A percentile compares a stretch with the other conserved stretches of the same genome.
Conservation (phyloP, 1,284 basidiomycete species). For the Puccinia sorghi region DNA sequence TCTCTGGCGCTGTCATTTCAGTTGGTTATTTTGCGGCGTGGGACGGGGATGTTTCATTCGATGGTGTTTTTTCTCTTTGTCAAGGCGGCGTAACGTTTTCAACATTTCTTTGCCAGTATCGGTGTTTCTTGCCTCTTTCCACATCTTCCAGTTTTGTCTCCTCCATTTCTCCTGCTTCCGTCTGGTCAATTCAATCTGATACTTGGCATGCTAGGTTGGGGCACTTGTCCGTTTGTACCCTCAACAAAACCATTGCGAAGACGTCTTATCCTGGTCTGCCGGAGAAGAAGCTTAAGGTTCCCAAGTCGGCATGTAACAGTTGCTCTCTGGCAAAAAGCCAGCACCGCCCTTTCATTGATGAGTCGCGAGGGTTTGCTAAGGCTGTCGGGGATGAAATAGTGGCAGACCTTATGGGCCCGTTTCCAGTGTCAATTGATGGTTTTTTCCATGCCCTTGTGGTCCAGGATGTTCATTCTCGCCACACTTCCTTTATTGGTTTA, state of each 20-base stretch:
- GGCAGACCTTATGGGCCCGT: neutral
- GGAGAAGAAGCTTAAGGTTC: neutral
- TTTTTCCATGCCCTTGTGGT: neutral
- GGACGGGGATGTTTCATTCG: neutral
- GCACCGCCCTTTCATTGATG: neutral
- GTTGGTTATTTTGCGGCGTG: neutral
- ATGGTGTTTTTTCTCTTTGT: neutral
- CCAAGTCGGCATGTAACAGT: neutral
- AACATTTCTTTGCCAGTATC: neutral
- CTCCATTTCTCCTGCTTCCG: neutral
- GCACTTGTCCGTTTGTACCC: neutral
- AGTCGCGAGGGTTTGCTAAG: neutral
- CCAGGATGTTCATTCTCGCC: neutral
- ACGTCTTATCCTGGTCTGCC: neutral
- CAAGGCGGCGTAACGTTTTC: no score
- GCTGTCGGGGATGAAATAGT: neutral
- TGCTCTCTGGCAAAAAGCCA: slow-evolving; percentile 5
- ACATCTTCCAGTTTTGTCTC: neutral
- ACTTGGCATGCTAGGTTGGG: neutral
- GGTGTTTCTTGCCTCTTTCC: neutral
- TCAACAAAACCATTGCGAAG: neutral
- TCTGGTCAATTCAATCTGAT: neutral
- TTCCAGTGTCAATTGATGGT: neutral
- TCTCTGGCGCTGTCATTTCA: neutral
- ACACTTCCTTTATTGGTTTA: neutral